phyloP scores from a whole-genome alignment of 2,329 filamentous ascomycete genomes.

The Amesomyces nigricolor region DNA sequence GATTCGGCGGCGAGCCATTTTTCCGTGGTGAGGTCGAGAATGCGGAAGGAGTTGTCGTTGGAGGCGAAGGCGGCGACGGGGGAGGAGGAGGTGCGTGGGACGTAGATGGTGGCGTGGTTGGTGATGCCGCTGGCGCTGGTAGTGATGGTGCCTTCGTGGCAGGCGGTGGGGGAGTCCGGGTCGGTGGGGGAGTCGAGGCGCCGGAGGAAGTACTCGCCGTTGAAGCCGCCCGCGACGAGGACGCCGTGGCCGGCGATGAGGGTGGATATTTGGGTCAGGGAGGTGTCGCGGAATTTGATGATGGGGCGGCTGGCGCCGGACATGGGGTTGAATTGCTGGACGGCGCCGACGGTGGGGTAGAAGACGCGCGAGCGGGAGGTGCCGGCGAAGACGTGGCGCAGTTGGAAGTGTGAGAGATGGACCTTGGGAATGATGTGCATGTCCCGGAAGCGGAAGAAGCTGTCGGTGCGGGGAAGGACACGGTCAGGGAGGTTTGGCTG shows the following conservation, averaged over 20 bases:
- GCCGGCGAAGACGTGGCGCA: constrained; percentile 57
- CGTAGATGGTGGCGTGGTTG: constrained; percentile 58
- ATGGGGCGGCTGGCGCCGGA: constrained; percentile 41
- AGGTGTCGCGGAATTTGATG: constrained; percentile 39
- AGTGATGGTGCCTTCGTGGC: constrained; percentile 44
- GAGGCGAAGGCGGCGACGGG: constrained; percentile 57
- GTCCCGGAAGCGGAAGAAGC: constrained; percentile 53
- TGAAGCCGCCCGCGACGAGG: constrained; percentile 55
- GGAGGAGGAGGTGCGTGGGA: constrained; percentile 44
- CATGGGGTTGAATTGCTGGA: constrained; percentile 49
- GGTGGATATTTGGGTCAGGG: constrained; percentile 43
- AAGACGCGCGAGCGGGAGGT: constrained; percentile 51
- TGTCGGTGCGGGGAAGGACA: constrained; percentile 37
- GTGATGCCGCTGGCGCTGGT: constrained; percentile 51
- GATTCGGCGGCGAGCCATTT: constrained; percentile 47
- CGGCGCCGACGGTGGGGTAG: constrained; percentile 47
- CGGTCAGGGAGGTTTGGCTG: constrained; percentile 29
- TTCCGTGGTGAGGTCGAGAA: constrained; percentile 55
- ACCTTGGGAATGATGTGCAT: constrained; percentile 52
- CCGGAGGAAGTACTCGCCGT: constrained; percentile 49
- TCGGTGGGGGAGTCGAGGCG: constrained; percentile 35
- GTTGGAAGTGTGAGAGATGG: constrained; percentile 58
- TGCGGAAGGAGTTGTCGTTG: constrained; percentile 55
- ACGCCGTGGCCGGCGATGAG: constrained; percentile 48
- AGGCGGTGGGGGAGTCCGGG: constrained; percentile 30